phyloP scores from a whole-genome alignment of 2,329 filamentous ascomycete genomes.

The Cytospora leucostoma region DNA sequence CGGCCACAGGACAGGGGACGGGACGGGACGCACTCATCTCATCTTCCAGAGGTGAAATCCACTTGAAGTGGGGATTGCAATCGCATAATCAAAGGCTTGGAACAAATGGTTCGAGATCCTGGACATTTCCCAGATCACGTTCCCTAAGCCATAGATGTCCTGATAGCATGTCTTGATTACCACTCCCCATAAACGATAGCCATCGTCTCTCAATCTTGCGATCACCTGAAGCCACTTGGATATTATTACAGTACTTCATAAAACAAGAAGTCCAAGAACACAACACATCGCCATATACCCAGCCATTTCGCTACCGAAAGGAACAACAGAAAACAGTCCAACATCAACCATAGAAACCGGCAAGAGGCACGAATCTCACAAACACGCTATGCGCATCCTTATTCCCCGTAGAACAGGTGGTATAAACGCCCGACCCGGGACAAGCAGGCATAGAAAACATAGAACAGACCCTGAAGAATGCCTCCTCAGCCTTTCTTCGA shows the following conservation, averaged over 20 bases:
- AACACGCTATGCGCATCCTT: neutral
- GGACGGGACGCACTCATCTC: neutral
- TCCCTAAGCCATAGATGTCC: neutral
- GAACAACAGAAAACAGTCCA: neutral
- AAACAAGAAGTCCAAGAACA: neutral
- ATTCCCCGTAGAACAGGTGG: neutral
- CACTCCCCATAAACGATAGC: neutral
- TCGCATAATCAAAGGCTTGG: neutral
- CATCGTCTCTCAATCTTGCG: too few relatives aligned
- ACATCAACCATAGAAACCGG: neutral
- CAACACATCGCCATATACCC: neutral
- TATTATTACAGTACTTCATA: neutral
- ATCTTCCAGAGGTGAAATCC: neutral
- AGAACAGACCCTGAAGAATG: neutral
- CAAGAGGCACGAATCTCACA: neutral
- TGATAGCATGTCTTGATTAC: neutral
- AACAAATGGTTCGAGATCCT: neutral
- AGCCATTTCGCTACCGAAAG: neutral
- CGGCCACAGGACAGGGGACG: neutral
- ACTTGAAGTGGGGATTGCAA: neutral
- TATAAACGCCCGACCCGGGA: neutral
- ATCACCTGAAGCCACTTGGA: too few relatives aligned
- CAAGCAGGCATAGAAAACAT: neutral
- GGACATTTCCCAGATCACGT: neutral
- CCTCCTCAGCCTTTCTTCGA: constrained; percentile 9